Base-by-base conservation (phyloP, 768 basidiomycete species). In the Leccinum sublutescens region DNA sequence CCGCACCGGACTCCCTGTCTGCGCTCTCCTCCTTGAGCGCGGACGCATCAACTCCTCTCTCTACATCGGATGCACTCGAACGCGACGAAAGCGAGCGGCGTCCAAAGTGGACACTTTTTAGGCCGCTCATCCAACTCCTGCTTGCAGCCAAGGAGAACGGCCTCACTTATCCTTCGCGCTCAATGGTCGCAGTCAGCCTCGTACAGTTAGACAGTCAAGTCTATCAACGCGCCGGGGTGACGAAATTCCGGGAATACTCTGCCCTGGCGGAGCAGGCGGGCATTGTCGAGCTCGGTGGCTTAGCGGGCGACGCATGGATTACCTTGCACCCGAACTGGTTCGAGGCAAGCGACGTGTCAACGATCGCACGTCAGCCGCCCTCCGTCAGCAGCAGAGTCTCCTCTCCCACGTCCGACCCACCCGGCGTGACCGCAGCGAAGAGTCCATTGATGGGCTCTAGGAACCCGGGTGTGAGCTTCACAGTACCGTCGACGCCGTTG, bases 111-210 rank as follows among this genome's bases (percentile, higher is more conserved):
- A 19, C 58, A 19, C 60, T 58, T 50, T 81, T 81, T 60, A 60
- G 61, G 34, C 63, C 74, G 27, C 65, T 74, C 53, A 62, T 74
- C 29, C 40, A 63, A 12, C 48, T 55, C 55, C 54, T 74, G 33
- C 54, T 72, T 17, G 62, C 58, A 34, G 65, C 62, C 23, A 68
- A 64, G 33, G 59, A 61, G 15, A 72, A 69, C 5, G 80, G 79
- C 4, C 57, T 68, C 27, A 0, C 40, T 27, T 73, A 64, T 17
- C 74, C 80, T 12, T 67, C 73, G 4, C 78, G 81, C n/a, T 77
- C 79, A 15, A 59, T 8, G 1, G 58, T 85, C 19, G 78, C 76
- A 5, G 0, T 64, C 14, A 71, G 74, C 14, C 67, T 85, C 2
- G 7, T 63, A n/a, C 52, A 66, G 29, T 31, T 17, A 21, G 74